These are phyloP conservation scores for Leptosphaerulina australis DNA, from an alignment of 2,329 filamentous ascomycete genomes.

Conservation along the genomic window DNA sequence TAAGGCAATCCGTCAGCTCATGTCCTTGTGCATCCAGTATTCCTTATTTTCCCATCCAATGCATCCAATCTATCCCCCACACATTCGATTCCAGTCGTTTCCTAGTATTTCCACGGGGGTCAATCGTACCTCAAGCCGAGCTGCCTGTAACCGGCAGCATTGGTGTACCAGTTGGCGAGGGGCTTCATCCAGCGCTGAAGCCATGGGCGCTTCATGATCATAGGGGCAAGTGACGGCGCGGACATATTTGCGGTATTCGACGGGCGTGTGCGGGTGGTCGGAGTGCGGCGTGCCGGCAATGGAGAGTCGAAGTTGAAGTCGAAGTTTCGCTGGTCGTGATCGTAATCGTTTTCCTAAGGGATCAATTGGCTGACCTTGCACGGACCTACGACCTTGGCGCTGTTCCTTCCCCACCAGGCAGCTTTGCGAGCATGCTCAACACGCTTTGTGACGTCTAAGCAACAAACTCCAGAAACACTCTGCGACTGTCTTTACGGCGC, in stretches of 20 bases:
- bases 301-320: constrained; percentile 12
- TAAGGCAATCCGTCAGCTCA: constrained; percentile 40
- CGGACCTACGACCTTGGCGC: constrained; percentile 7
- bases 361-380: constrained; percentile 9
- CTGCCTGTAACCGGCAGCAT: constrained; percentile 90
- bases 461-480: constrained; percentile 1
- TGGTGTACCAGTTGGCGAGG: constrained; percentile 84
- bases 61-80: background rate
- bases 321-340: constrained; percentile 14
- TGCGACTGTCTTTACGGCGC: constrained; percentile 10
- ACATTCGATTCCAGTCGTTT: background rate
- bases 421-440: constrained; percentile 3
- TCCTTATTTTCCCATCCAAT: background rate
- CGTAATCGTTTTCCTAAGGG: constrained; percentile 11
- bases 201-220: constrained; percentile 84
- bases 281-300: constrained; percentile 38
- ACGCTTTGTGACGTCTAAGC: constrained; percentile 17
- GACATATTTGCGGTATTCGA: constrained; percentile 62
- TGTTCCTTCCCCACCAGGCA: constrained; percentile 7
- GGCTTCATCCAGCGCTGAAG: constrained; percentile 79
- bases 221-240: constrained; percentile 74
- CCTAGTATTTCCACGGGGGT: background rate
- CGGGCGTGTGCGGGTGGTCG: constrained; percentile 26
- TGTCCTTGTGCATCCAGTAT: constrained; percentile 5
- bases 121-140: constrained; percentile 81